Percentiles rank a stretch among this genome's conserved stretches.
Evolutionary conservation across 495 filamentous ascomycete species (phyloP).

Genomic region (Chaetomidium leptoderma): DNA sequence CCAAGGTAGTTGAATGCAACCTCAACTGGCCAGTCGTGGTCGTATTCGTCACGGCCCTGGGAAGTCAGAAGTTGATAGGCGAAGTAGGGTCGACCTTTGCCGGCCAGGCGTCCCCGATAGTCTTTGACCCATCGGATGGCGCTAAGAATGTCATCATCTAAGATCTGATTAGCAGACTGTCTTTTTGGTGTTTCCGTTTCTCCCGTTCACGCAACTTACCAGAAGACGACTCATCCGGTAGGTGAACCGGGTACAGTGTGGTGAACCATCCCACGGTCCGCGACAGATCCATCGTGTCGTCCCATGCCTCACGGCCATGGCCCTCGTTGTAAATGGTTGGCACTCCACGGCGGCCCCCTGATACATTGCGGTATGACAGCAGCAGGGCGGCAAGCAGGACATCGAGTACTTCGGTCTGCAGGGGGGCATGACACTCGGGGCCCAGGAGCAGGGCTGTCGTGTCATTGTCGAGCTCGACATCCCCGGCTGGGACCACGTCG

Average conservation of each 20-base stretch:
- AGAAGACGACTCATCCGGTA: constrained; percentile 23
- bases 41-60: constrained; percentile 34
- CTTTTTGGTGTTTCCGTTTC: not conserved
- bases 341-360: constrained; percentile 23
- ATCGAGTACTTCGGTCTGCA: constrained; percentile 52
- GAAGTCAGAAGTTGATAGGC: constrained; percentile 39
- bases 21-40: constrained; percentile 51
- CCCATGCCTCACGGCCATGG: constrained; percentile 32
- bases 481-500: constrained; percentile 40
- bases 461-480: constrained; percentile 44
- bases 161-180: not conserved
- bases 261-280: constrained; percentile 36
- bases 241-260: constrained; percentile 34
- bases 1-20: constrained; percentile 58
- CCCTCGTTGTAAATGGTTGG: constrained; percentile 44
- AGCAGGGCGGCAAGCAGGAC: constrained; percentile 50
- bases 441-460: constrained; percentile 43
- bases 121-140: constrained; percentile 27
- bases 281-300: constrained; percentile 23
- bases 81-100: constrained; percentile 33
- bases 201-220: constrained; percentile 11
- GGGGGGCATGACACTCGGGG: constrained; percentile 41
- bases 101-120: constrained; percentile 30
- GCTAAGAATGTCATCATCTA: constrained; percentile 19
- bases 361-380: constrained; percentile 45